phyloP scores from a whole-genome alignment of 306 rosid species.

The Geum urbanum region DNA sequence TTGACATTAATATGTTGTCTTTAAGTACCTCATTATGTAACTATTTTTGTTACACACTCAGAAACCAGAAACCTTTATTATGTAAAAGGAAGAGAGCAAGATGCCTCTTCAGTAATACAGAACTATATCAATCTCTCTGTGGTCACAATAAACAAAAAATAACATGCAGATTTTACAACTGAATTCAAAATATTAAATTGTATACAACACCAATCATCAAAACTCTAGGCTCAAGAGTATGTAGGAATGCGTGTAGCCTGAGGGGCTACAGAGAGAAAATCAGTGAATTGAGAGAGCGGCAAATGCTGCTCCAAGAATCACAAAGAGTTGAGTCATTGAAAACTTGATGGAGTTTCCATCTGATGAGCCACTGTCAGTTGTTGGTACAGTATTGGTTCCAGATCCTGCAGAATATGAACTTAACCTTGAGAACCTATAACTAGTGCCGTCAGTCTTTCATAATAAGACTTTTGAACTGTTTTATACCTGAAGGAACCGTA shows the following conservation, averaged over 20 bases:
- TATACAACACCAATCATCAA: neutral
- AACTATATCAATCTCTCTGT: constrained; percentile 3
- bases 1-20: neutral
- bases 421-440: neutral
- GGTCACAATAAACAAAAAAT: neutral
- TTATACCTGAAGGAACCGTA: constrained; percentile 54
- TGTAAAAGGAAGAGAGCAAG: constrained; percentile 1
- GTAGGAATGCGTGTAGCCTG: neutral
- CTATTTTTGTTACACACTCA: neutral
- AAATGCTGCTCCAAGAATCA: constrained; percentile 45
- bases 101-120: constrained; percentile 1
- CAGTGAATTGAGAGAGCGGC: constrained; percentile 35
- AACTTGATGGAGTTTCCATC: constrained; percentile 46
- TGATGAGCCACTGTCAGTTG: constrained; percentile 44
- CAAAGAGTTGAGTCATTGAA: constrained; percentile 41
- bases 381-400: constrained; percentile 53
- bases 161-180: neutral
- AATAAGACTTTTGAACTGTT: neutral
- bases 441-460: neutral
- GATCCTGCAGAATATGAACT: constrained; percentile 35
- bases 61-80: constrained; percentile 11
- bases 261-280: constrained; percentile 17
- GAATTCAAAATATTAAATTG: neutral
- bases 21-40: neutral
- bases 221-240: neutral